Base-by-base conservation (phyloP, 495 filamentous ascomycete species). In the Tuber aestivum region DNA sequence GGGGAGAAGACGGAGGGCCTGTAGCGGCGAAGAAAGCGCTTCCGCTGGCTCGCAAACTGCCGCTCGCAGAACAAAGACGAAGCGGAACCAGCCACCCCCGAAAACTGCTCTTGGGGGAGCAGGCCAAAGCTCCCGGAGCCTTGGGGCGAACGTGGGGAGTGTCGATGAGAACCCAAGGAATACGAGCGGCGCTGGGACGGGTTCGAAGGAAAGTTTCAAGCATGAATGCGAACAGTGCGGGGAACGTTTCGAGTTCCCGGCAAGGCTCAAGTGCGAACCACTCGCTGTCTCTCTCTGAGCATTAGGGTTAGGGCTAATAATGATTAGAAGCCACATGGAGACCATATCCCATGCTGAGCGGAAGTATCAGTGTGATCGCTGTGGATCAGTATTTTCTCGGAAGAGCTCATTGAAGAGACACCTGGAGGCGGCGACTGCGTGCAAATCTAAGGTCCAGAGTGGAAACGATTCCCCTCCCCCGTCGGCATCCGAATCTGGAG, bases 341-440 rank as follows among this genome's bases (percentile, higher is more conserved):
- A 74, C 78, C 40, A 73, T 79, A 10, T 42, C 32, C 7, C 50
- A 35, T n/a, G 41, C 75, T 38, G 40, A 40, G 21, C 41, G 48
- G 3, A 72, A 75, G 69, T 38, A 69, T 38, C 16, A 10, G 12
- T 79, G 78, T 27, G 14, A 7, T 14, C 41, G 9, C 32, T 79
- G 78, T 35, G 76, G 50, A 14, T 68, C 78, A 1, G 44, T 14
- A 1, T 79, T 79, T 41, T 77, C 76, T 35, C 78, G 78, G 18
- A 73, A 79, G 1, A 79, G 78, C 40, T 79, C 78, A 6, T 68
- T 79, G 7, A 79, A 79, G 65, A 72, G 78, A 37, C 78, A 79
- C 42, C 61, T n/a, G 37, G 61, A 45, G 20, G 78, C 78, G 8
- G 20, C 32, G 14, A 72, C 71, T 21, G 71, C 78, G 14, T 79